These are phyloP conservation scores for Naegleria fowleri DNA, from an alignment of 208 protist species.

Conservation along the genomic window DNA sequence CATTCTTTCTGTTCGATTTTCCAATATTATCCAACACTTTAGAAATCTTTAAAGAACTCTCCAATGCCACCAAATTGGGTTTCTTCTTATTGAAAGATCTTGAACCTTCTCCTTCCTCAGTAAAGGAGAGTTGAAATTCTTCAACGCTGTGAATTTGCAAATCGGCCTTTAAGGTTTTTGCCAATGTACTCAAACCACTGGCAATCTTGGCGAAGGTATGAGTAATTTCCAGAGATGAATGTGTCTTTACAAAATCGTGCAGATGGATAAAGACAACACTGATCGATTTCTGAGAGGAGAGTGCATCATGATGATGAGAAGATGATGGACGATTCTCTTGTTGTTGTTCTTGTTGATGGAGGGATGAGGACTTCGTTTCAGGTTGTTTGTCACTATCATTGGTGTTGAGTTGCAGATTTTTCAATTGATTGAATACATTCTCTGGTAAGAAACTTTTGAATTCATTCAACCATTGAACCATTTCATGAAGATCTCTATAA, in stretches of 20 bases:
- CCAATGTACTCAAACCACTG: neutral
- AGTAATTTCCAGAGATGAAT: neutral
- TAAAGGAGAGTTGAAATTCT: neutral
- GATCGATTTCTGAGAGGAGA: neutral
- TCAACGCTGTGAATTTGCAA: neutral
- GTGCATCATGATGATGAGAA: too few species aligned
- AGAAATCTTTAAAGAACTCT: neutral
- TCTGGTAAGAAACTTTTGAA: neutral
- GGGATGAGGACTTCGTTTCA: too few species aligned
- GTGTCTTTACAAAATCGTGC: neutral
- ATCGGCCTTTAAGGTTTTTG: neutral
- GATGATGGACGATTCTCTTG: too few species aligned
- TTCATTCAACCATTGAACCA: neutral
- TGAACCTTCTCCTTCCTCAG: neutral
- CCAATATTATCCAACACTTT: neutral
- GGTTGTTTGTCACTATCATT: too few species aligned
- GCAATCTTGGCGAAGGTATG: neutral
- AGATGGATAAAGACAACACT: neutral
- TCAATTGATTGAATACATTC: neutral
- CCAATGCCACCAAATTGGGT: neutral
- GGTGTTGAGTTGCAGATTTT: neutral
- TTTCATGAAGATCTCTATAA: neutral
- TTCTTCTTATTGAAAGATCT: neutral
- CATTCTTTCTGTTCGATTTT: neutral
- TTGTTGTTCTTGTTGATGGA: too few species aligned